phyloP scores from a whole-genome alignment of 441 rosid genomes.

The Corymbia calophylla region DNA sequence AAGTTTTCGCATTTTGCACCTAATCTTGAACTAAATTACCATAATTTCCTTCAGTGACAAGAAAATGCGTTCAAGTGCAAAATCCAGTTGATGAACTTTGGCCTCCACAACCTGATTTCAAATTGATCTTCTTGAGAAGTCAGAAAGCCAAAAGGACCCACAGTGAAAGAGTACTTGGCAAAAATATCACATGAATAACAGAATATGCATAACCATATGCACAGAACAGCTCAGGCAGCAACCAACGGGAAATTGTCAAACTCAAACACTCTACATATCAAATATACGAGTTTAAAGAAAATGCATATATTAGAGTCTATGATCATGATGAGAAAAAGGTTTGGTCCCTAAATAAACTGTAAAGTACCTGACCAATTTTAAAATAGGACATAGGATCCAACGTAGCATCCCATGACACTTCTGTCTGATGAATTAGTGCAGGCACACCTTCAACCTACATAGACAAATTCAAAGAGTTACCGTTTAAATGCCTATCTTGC shows the following conservation, averaged over 20 bases:
- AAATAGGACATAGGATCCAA: conserved; percentile 74
- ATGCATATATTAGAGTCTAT: background rate
- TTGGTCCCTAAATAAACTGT: background rate
- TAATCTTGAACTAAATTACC: conserved; percentile 22
- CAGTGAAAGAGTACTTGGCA: background rate
- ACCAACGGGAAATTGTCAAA: background rate
- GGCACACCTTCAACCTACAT: conserved; percentile 78
- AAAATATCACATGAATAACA: background rate
- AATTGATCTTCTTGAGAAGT: conserved; percentile 1
- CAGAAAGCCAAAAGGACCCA: background rate
- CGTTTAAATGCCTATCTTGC: background rate
- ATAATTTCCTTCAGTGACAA: conserved; percentile 81
- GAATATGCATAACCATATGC: background rate
- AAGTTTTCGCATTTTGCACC: background rate
- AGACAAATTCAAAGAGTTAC: background rate
- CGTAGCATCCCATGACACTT: conserved; percentile 95
- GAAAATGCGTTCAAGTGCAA: conserved; percentile 74
- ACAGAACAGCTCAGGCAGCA: background rate
- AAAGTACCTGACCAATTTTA: conserved; percentile 83
- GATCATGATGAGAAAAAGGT: background rate
- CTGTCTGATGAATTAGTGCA: conserved; percentile 86
- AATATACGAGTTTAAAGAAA: background rate
- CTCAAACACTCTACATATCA: background rate
- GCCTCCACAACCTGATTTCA: conserved; percentile 78
- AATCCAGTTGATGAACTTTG: conserved; percentile 85